Percentiles rank a stretch among this genome's conserved stretches.
Conservation (phyloP, 768 basidiomycete genomes). For the Naganishia friedmannii region DNA sequence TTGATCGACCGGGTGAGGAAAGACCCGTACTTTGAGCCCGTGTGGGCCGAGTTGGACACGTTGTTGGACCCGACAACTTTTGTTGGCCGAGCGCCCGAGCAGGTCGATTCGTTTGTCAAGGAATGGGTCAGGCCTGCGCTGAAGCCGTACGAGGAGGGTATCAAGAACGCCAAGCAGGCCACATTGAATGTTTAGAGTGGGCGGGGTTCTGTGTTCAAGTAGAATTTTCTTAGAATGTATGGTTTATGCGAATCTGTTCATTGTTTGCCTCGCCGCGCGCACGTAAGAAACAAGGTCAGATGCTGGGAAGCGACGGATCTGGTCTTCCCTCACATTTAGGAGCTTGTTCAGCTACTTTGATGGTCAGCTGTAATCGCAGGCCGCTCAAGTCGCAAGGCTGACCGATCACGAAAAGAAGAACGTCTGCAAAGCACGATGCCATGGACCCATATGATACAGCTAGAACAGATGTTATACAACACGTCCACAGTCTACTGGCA, state of each 20-base stretch:
- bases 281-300: too few species aligned
- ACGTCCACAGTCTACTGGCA: background rate
- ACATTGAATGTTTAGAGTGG: constrained; percentile 52
- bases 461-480: constrained; percentile 1
- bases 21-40: constrained; percentile 84
- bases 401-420: too few species aligned
- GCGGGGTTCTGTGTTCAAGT: background rate
- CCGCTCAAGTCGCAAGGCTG: too few species aligned
- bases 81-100: constrained; percentile 89
- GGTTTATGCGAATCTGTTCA: background rate
- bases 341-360: too few species aligned
- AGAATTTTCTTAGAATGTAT: background rate
- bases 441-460: constrained; percentile 2
- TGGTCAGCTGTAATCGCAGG: too few species aligned
- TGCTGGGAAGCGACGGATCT: too few species aligned
- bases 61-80: constrained; percentile 84
- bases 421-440: background rate
- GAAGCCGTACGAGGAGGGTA: constrained; percentile 51
- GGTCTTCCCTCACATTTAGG: too few species aligned
- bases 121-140: constrained; percentile 87
- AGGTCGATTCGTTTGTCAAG: constrained; percentile 80
- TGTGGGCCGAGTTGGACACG: constrained; percentile 71
- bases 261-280: too few species aligned
- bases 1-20: constrained; percentile 78
- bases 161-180: constrained; percentile 52